Conservation (phyloP, 1,139 yeast species). For the Kodamaea sp. region DNA sequence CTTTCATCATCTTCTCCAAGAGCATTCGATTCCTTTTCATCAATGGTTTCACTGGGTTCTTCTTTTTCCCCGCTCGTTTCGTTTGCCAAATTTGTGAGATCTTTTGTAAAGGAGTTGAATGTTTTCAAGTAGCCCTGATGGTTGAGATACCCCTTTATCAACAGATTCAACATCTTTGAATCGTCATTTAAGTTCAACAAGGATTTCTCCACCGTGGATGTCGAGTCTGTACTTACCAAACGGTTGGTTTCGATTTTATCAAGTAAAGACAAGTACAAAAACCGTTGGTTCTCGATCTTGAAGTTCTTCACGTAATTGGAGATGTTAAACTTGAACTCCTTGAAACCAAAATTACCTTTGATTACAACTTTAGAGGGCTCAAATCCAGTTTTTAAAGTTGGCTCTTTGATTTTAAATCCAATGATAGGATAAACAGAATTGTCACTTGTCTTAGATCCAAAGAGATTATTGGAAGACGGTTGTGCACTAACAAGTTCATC, state of each 20-base stretch:
- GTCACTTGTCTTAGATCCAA: constrained; percentile 15
- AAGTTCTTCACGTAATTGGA: constrained; percentile 56
- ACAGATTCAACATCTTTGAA: constrained; percentile 44
- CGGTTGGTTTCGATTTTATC: constrained; percentile 17
- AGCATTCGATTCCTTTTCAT: too few relatives aligned
- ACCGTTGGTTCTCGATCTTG: constrained; percentile 30
- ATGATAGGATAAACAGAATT: constrained; percentile 41
- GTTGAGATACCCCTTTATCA: constrained; percentile 68
- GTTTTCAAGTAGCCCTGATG: constrained; percentile 76
- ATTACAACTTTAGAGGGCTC: constrained; percentile 27
- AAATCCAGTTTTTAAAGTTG: constrained; percentile 6
- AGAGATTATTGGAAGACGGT: constrained; percentile 29
- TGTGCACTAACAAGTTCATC: constrained; percentile 30
- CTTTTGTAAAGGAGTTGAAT: constrained; percentile 55
- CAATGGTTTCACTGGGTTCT: constrained; percentile 1
- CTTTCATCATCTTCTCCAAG: too few relatives aligned
- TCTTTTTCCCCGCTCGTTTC: constrained; percentile 13
- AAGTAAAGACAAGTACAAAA: constrained; percentile 19
- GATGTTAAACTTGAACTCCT: constrained; percentile 70
- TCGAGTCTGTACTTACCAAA: constrained; percentile 4
- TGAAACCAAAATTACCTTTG: constrained; percentile 72
- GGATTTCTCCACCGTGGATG: constrained; percentile 20
- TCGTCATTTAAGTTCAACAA: constrained; percentile 30
- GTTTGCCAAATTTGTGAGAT: constrained; percentile 38
- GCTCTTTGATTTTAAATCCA: constrained; percentile 40